Conservation (phyloP, 768 basidiomycete genomes). For the Chalciporus piperatus region DNA sequence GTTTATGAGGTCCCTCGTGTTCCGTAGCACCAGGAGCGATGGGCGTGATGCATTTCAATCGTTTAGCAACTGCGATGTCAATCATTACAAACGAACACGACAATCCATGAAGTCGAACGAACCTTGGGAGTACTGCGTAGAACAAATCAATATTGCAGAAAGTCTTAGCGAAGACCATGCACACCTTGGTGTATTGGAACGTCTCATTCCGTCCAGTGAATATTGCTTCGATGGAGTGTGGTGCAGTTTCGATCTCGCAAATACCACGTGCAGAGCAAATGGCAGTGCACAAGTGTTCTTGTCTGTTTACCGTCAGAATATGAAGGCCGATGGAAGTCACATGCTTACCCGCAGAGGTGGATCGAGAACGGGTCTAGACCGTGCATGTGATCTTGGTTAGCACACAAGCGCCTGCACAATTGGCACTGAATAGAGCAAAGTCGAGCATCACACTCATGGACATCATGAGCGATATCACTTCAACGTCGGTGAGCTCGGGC, state of each 20-base stretch:
- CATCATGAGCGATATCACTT: slow-evolving; percentile 43
- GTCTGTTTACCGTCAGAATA: slow-evolving; percentile 17
- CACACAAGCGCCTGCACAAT: slow-evolving; percentile 51
- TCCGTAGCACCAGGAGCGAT: slow-evolving; percentile 40
- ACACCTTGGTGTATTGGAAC: slow-evolving; percentile 59
- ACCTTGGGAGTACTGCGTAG: slow-evolving; percentile 56
- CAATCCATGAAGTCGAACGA: too few species aligned
- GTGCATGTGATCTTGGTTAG: slow-evolving; percentile 49
- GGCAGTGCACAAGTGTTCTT: slow-evolving; percentile 43
- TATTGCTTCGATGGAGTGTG: slow-evolving; percentile 53
- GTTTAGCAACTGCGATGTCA: slow-evolving; percentile 37
- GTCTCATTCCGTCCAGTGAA: slow-evolving; percentile 54
- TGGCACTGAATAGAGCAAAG: slow-evolving; percentile 50
- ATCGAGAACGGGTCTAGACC: slow-evolving; percentile 36
- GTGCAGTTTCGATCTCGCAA: slow-evolving; percentile 53
- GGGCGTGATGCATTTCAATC: slow-evolving; percentile 41
- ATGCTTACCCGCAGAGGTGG: slow-evolving; percentile 45
- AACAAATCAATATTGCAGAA: too few species aligned
- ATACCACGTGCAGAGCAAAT: slow-evolving; percentile 43
- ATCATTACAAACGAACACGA: not conserved
- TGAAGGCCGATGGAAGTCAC: too few species aligned
- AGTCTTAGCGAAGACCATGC: too few species aligned
- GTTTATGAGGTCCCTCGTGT: slow-evolving; percentile 41
- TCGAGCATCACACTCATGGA: slow-evolving; percentile 45
- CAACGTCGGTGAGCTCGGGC: not conserved